Percentiles rank a stretch among this genome's conserved stretches.
Evolutionary conservation across 2,329 filamentous ascomycete genomes (phyloP).

Genomic region (Claviceps sp.): DNA sequence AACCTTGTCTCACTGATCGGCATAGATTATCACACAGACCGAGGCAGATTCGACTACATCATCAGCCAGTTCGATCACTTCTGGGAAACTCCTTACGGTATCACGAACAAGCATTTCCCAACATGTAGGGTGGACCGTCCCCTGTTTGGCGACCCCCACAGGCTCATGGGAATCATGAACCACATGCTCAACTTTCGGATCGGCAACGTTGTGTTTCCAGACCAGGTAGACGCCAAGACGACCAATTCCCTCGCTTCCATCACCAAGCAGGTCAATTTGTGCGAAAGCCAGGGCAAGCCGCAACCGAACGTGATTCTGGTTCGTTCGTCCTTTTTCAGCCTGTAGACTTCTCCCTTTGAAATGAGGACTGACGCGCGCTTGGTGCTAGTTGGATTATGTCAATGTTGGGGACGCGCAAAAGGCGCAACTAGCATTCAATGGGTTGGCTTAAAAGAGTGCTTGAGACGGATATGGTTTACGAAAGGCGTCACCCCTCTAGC

Average conservation of each 20-base stretch:
- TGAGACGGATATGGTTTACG: neutral
- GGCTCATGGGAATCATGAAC: slow-evolving; percentile 32
- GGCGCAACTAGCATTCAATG: slow-evolving; percentile 25
- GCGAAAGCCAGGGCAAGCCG: slow-evolving; percentile 12
- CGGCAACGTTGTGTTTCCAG: slow-evolving; percentile 22
- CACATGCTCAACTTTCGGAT: slow-evolving; percentile 21
- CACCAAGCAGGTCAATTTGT: slow-evolving; percentile 16
- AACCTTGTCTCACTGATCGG: neutral
- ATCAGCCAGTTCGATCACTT: slow-evolving; percentile 51
- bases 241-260: slow-evolving; percentile 24
- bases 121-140: slow-evolving; percentile 56
- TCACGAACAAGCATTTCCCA: slow-evolving; percentile 44
- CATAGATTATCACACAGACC: slow-evolving; percentile 46
- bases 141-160: slow-evolving; percentile 19
- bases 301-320: slow-evolving; percentile 23
- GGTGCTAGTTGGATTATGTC: slow-evolving; percentile 29
- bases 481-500: neutral
- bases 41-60: slow-evolving; percentile 43
- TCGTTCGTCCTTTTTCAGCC: neutral
- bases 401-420: slow-evolving; percentile 25
- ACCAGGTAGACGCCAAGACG: slow-evolving; percentile 14
- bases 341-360: neutral
- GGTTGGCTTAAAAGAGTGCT: slow-evolving; percentile 12
- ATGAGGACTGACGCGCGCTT: slow-evolving; percentile 7
- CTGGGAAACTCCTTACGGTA: slow-evolving; percentile 62